These are phyloP conservation scores for Massariosphaeria phaeospora DNA, from an alignment of 495 filamentous ascomycete species.

Conservation along the genomic window DNA sequence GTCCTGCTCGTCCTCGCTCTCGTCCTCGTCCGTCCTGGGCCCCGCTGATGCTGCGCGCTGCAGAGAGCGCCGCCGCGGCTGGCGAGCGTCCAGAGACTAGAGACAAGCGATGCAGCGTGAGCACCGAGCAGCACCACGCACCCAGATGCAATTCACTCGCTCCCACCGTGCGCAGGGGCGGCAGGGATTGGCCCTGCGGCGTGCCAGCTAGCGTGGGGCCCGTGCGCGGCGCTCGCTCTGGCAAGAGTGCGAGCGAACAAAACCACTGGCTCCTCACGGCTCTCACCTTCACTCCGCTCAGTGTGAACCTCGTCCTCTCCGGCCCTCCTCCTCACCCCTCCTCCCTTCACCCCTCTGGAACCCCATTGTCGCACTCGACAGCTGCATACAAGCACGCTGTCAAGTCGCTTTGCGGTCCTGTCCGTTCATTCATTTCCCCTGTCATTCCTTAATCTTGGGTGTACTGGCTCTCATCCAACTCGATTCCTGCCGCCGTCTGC, in stretches of 20 bases:
- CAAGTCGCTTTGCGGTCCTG: conserved; percentile 21
- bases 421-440: conserved; percentile 32
- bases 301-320: conserved; percentile 1
- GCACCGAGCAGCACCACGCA: too few species aligned
- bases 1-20: too few species aligned
- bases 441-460: conserved; percentile 34
- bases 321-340: conserved; percentile 7
- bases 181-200: too few species aligned
- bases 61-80: too few species aligned
- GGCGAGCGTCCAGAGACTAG: too few species aligned
- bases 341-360: conserved; percentile 7
- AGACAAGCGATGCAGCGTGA: too few species aligned
- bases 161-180: too few species aligned
- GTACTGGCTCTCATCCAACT: conserved; percentile 26
- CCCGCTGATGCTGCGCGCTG: too few species aligned
- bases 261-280: background rate
- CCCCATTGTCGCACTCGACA: conserved; percentile 26
- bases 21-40: too few species aligned
- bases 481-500: conserved; percentile 4
- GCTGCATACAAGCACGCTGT: conserved; percentile 17
- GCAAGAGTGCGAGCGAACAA: background rate
- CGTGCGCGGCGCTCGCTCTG: too few species aligned
- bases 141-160: background rate
- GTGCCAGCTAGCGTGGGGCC: too few species aligned
- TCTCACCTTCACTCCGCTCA: conserved; percentile 2